Evolutionary conservation across 2,329 filamentous ascomycete genomes (phyloP).

Genomic region (Fusarium sp.): DNA sequence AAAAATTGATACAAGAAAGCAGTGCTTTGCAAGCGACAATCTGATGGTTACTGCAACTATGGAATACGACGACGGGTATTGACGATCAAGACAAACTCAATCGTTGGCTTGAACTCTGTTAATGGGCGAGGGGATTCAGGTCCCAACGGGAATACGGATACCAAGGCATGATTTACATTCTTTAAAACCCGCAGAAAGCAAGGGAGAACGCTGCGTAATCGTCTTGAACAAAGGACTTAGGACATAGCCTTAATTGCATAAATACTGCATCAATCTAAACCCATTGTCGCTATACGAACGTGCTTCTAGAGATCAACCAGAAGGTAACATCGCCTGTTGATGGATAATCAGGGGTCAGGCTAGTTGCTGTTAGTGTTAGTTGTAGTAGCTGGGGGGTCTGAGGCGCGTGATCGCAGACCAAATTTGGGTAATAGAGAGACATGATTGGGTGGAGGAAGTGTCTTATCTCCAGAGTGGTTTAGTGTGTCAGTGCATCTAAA

Average conservation of each 20-base stretch:
- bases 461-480: slow-evolving; percentile 29
- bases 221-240: not conserved
- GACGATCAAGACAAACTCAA: slow-evolving; percentile 29
- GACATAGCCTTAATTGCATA: not conserved
- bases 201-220: not conserved
- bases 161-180: not conserved
- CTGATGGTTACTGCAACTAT: not conserved
- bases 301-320: slow-evolving; percentile 9
- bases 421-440: not conserved
- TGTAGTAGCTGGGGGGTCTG: slow-evolving; percentile 3
- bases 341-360: slow-evolving; percentile 23
- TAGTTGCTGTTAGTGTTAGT: not conserved
- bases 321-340: slow-evolving; percentile 22
- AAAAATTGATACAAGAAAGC: not conserved
- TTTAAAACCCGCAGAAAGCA: not conserved
- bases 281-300: slow-evolving; percentile 7
- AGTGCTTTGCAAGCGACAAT: not conserved
- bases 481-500: slow-evolving; percentile 28
- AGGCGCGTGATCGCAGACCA: slow-evolving; percentile 23
- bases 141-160: not conserved
- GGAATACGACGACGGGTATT: slow-evolving; percentile 6
- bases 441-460: slow-evolving; percentile 9
- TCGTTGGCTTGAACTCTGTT: slow-evolving; percentile 28
- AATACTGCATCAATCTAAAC: not conserved
- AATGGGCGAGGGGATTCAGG: not conserved